A percentile compares a stretch with the other conserved stretches of the same genome.
Conservation (phyloP, 495 filamentous ascomycete species). For the Neohortaea acidophila region DNA sequence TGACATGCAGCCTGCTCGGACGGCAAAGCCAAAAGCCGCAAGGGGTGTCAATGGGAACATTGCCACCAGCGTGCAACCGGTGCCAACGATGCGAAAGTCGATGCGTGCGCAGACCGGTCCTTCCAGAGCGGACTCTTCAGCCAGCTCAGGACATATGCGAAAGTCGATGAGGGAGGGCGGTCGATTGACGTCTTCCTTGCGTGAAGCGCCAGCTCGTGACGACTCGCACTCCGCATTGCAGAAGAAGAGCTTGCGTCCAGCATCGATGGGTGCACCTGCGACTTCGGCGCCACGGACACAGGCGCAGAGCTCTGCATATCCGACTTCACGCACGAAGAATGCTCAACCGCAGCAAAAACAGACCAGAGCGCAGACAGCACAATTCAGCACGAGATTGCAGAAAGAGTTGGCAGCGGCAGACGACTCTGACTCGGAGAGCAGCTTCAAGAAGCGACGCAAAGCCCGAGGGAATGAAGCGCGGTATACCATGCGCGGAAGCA, state of each 20-base stretch:
- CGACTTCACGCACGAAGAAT: neutral
- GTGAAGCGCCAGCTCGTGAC: conserved; percentile 8
- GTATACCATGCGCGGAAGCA: conserved; percentile 40
- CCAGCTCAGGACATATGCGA: conserved; percentile 30
- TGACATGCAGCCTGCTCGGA: too few species aligned
- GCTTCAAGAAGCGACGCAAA: conserved; percentile 45
- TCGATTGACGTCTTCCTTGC: conserved; percentile 11
- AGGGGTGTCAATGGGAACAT: too few species aligned
- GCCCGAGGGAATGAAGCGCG: too few species aligned
- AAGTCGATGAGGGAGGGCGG: conserved; percentile 28
- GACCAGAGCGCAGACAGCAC: neutral
- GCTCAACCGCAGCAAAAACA: neutral
- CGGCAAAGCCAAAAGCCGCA: too few species aligned
- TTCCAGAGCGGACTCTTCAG: conserved; percentile 8
- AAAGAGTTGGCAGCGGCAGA: conserved; percentile 26
- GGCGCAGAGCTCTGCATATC: conserved; percentile 7
- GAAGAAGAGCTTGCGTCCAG: conserved; percentile 19
- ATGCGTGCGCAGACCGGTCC: conserved; percentile 5
- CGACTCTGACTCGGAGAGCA: conserved; percentile 42
- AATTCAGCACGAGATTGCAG: conserved; percentile 6
- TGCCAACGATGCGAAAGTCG: conserved; percentile 16
- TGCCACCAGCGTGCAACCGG: neutral
- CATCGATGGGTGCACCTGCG: conserved; percentile 8
- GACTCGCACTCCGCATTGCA: conserved; percentile 16
- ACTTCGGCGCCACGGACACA: neutral